Base-by-base conservation (phyloP, 208 protist genomes). In the Wallacemonas sp. region DNA sequence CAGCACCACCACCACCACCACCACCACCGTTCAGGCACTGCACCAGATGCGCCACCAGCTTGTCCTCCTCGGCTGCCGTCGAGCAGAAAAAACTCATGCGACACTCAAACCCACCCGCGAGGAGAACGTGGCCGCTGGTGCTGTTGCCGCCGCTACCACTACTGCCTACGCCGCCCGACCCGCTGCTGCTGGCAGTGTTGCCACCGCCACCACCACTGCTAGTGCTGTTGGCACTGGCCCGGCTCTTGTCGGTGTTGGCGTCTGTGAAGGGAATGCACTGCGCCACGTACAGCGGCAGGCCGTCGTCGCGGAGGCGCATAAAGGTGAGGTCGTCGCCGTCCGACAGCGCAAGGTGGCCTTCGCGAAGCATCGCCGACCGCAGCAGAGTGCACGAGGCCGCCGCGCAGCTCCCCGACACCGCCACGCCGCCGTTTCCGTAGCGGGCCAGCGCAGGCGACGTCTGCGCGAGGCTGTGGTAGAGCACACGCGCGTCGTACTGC, bases 21-120 rank as follows among this genome's bases (percentile, higher is more conserved):
- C 5, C 21, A 61, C 52, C 19, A 30, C n/a, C 0, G n/a, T 58
- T 58, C n/a, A 58, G 32, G 3, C 29, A 30, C 29, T 38, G 9
- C 29, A 38, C 52, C n/a, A 58, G 52, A 5, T 16, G 14, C 16
- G 9, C 29, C 1, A 41, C 52, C 52, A 58, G 6, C 4, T 9
- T 17, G 6, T 41, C 30, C 32, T 58, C 52, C 17, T 58, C 46
- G 33, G 17, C n/a, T 52, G 43, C 49, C 39, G 58, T 71, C 72
- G 57, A 70, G 77, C n/a, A 79, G 36, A 70, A 92, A 76, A 48
- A 90, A 68, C 79, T 87, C 27, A 92, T 79, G 16, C 89, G 85
- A 44, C 83, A 90, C 71, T 95, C 86, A 61, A 91, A 87, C 38
- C 70, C 80, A 21, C 72, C 74, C 1, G 85, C 85, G 2, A 92